phyloP scores from a whole-genome alignment of 1,284 basidiomycete species.

The Entoloma clypeatum region DNA sequence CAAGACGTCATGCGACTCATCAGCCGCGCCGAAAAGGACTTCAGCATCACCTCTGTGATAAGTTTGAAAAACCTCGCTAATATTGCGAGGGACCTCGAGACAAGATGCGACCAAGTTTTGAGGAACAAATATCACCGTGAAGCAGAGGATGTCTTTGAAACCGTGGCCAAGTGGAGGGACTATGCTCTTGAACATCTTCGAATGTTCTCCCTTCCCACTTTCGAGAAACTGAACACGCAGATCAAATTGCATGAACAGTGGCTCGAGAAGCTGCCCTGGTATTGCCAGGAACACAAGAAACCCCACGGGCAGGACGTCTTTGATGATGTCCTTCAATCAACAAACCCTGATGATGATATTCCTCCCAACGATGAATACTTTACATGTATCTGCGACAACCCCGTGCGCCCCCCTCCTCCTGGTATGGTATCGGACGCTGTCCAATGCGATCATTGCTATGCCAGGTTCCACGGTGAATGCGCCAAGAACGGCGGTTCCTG shows the following conservation, averaged over 20 bases:
- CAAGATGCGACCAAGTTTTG: slow-evolving; percentile 68
- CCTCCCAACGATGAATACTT: slow-evolving; percentile 76
- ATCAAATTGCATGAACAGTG: slow-evolving; percentile 63
- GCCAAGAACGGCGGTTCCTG: slow-evolving; percentile 83
- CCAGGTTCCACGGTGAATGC: slow-evolving; percentile 77
- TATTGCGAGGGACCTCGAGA: slow-evolving; percentile 70
- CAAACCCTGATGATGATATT: slow-evolving; percentile 68
- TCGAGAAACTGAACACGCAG: slow-evolving; percentile 67
- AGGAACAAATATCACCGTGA: slow-evolving; percentile 56
- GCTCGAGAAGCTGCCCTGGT: slow-evolving; percentile 75
- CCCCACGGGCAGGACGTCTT: slow-evolving; percentile 59
- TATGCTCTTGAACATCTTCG: slow-evolving; percentile 67
- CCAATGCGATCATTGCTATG: slow-evolving; percentile 82
- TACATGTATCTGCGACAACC: slow-evolving; percentile 73
- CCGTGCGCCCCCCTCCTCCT: slow-evolving; percentile 70
- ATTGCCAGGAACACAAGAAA: slow-evolving; percentile 57
- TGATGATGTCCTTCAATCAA: slow-evolving; percentile 68
- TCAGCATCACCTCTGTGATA: slow-evolving; percentile 59
- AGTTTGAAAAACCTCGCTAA: slow-evolving; percentile 65
- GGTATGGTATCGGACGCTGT: slow-evolving; percentile 76
- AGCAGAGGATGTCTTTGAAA: slow-evolving; percentile 62
- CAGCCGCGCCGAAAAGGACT: slow-evolving; percentile 70
- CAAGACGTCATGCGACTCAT: slow-evolving; percentile 65
- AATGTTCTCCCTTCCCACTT: slow-evolving; percentile 68
- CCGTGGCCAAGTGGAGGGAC: slow-evolving; percentile 64